phyloP scores from a whole-genome alignment of 495 filamentous ascomycete species.

The Xylaria scruposa region DNA sequence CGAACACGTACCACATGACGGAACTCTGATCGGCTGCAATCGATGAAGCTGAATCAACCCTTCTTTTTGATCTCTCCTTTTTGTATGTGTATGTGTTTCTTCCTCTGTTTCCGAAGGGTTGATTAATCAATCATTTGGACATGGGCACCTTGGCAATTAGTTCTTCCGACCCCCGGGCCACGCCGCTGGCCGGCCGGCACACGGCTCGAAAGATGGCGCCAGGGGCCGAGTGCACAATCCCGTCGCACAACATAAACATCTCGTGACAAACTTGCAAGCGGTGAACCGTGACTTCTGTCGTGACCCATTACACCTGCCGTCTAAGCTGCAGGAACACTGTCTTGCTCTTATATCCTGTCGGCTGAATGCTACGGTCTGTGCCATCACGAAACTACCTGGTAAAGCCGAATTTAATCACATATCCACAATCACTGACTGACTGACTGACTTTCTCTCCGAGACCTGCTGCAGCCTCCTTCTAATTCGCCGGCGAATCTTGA shows the following conservation, averaged over 20 bases:
- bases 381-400: neutral
- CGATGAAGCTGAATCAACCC: neutral
- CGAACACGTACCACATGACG: neutral
- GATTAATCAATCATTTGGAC: neutral
- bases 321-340: slow-evolving; percentile 4
- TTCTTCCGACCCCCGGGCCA: neutral
- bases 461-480: neutral
- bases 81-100: neutral
- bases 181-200: slow-evolving; percentile 24
- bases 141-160: neutral
- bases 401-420: neutral
- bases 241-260: slow-evolving; percentile 21
- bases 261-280: neutral
- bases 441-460: slow-evolving; percentile 12
- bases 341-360: neutral
- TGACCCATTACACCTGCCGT: neutral
- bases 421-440: neutral
- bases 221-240: slow-evolving; percentile 5
- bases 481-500: neutral
- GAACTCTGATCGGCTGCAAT: neutral
- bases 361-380: neutral
- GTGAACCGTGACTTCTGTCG: slow-evolving; percentile 2
- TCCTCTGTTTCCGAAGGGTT: neutral
- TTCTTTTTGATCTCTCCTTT: neutral
- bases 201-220: slow-evolving; percentile 2